A percentile compares a stretch with the other conserved stretches of the same genome.
Evolutionary conservation across 805 yeast genomes (phyloP).

Genomic region (Ogataea minuta): DNA sequence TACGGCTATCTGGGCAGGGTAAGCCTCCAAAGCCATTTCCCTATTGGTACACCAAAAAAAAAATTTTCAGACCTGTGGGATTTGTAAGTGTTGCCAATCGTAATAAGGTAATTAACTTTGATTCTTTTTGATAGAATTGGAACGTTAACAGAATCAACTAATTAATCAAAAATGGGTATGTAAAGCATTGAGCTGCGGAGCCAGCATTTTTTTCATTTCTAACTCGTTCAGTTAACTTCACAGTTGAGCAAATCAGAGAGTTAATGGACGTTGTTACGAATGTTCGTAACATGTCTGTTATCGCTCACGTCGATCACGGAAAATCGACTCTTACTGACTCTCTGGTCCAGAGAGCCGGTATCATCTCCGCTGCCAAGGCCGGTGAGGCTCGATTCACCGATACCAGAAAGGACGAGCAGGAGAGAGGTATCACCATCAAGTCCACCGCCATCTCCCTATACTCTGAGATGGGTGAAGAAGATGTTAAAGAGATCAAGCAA

Average conservation of each 20-base stretch:
- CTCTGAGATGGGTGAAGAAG: slow-evolving; percentile 84
- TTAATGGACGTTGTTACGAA: slow-evolving; percentile 99
- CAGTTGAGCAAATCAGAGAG: slow-evolving; percentile 92
- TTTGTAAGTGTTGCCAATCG: slow-evolving; percentile 14
- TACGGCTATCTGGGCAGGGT: slow-evolving; percentile 6
- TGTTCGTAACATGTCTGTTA: slow-evolving; percentile 99
- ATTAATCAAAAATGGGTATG: slow-evolving; percentile 13
- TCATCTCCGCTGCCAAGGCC: slow-evolving; percentile 98
- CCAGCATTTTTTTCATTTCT: neutral
- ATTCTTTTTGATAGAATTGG: slow-evolving; percentile 10
- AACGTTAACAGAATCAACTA: slow-evolving; percentile 14
- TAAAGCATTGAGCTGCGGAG: slow-evolving; percentile 1
- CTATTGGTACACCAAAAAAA: slow-evolving; percentile 12
- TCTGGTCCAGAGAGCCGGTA: slow-evolving; percentile 98
- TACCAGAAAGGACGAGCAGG: slow-evolving; percentile 99
- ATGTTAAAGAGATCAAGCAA: slow-evolving; percentile 87
- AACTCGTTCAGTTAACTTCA: slow-evolving; percentile 46
- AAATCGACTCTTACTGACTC: slow-evolving; percentile 99
- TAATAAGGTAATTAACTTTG: slow-evolving; percentile 11
- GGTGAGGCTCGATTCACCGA: slow-evolving; percentile 99
- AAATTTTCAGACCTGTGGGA: slow-evolving; percentile 14
- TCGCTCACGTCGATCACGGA: slow-evolving; percentile 99
- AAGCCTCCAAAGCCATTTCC: slow-evolving; percentile 10
- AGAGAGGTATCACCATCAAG: slow-evolving; percentile 99
- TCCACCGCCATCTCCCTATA: slow-evolving; percentile 97